Evolutionary conservation across 2,329 filamentous ascomycete species (phyloP).

Genomic region (Sphaerostilbella broomeana): DNA sequence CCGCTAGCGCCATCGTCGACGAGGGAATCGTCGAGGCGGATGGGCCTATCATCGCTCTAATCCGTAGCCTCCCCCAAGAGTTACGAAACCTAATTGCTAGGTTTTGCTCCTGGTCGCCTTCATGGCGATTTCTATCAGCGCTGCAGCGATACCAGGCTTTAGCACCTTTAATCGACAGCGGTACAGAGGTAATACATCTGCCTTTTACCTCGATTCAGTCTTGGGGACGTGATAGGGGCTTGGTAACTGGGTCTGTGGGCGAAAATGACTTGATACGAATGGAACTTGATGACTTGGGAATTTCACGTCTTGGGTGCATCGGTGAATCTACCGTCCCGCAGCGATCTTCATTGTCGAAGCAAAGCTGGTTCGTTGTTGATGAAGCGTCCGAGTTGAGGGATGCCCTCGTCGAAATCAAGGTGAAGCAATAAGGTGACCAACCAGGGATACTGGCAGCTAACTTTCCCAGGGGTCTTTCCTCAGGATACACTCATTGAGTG

Average conservation of each 20-base stretch:
- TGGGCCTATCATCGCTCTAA: neutral
- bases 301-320: neutral
- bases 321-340: neutral
- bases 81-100: neutral
- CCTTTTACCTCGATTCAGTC: neutral
- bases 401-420: neutral
- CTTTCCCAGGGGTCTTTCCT: neutral
- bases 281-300: neutral
- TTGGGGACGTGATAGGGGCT: neutral
- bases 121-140: slow-evolving; percentile 1
- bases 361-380: neutral
- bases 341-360: neutral
- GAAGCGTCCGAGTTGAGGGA: neutral
- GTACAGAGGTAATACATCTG: neutral
- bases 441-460: neutral
- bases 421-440: neutral
- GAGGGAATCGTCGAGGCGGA: neutral
- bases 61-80: neutral
- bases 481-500: neutral
- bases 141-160: neutral
- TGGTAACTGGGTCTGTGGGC: neutral
- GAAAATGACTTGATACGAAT: neutral
- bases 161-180: neutral
- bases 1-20: neutral
- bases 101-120: neutral